Evolutionary conservation across 306 rosid genomes (phyloP).

Genomic region (Cotoneaster glaucophyllus): DNA sequence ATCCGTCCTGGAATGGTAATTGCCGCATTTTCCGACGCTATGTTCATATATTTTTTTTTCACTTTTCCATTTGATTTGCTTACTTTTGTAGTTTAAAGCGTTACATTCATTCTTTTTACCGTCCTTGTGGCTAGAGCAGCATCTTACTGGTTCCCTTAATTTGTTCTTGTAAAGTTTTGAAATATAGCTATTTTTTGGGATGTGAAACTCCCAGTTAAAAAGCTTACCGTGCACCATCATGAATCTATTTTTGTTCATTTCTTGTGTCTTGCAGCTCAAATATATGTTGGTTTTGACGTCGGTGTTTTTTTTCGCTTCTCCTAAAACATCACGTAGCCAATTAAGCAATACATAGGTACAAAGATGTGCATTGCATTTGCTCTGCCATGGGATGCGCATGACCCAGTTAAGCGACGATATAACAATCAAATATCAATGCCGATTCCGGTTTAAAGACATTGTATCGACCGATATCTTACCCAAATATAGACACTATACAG

Average conservation of each 20-base stretch:
- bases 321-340: background rate
- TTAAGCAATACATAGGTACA: too few relatives aligned
- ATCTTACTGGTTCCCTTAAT: conserved; percentile 25
- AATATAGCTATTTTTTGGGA: conserved; percentile 14
- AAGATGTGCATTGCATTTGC: too few relatives aligned
- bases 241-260: background rate
- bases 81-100: conserved; percentile 41
- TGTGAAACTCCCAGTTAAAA: conserved; percentile 1
- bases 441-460: too few relatives aligned
- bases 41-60: conserved; percentile 25
- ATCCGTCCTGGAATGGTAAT: conserved; percentile 26
- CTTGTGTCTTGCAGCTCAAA: background rate
- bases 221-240: background rate
- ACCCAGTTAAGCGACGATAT: too few relatives aligned
- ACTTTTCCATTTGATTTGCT: background rate
- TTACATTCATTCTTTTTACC: conserved; percentile 52
- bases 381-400: too few relatives aligned
- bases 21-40: conserved; percentile 15
- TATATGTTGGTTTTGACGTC: background rate
- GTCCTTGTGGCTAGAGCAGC: conserved; percentile 31
- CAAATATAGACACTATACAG: too few relatives aligned
- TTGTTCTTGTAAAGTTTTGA: conserved; percentile 26
- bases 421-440: too few relatives aligned
- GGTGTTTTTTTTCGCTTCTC: background rate
- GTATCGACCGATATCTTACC: too few relatives aligned